These are phyloP conservation scores for Yarrowia alimentaria DNA, from an alignment of 805 yeast genomes.

Conservation along the genomic window DNA sequence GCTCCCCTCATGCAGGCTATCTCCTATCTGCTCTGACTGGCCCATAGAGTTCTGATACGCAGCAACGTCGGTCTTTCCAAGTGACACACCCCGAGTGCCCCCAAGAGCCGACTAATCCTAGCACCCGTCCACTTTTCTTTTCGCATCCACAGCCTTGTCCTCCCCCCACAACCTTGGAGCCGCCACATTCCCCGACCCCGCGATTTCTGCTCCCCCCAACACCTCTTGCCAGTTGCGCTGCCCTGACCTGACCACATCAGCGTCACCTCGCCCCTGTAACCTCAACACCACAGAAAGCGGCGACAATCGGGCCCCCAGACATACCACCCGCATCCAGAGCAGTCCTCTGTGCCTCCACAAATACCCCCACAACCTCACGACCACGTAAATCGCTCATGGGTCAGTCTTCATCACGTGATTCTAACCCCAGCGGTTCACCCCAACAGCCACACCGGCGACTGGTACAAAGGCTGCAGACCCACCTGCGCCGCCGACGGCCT, in stretches of 20 bases:
- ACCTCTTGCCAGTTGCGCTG: too few relatives aligned
- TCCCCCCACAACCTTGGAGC: too few relatives aligned
- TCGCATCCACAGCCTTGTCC: neutral
- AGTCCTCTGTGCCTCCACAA: neutral
- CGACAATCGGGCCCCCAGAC: too few relatives aligned
- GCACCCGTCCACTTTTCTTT: too few relatives aligned
- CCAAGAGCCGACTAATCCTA: too few relatives aligned
- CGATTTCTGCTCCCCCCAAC: too few relatives aligned
- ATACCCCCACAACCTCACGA: neutral
- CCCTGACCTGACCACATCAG: too few relatives aligned
- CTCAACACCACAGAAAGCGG: too few relatives aligned
- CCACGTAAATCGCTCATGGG: conserved; percentile 27
- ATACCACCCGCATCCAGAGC: too few relatives aligned
- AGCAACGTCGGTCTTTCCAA: conserved; percentile 17
- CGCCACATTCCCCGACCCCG: too few relatives aligned
- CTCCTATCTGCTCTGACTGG: conserved; percentile 25
- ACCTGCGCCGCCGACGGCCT: conserved; percentile 5
- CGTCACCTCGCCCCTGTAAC: too few relatives aligned
- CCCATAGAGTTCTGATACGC: conserved; percentile 25
- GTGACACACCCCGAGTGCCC: conserved; percentile 13
- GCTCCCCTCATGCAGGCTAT: conserved; percentile 26
- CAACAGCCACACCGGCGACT: conserved; percentile 7
- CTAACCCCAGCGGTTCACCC: conserved; percentile 24
- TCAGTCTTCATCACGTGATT: conserved; percentile 22
- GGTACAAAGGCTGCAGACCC: conserved; percentile 17